Base-by-base conservation (phyloP, 495 filamentous ascomycete genomes). In the Corynascus novoguineensis region DNA sequence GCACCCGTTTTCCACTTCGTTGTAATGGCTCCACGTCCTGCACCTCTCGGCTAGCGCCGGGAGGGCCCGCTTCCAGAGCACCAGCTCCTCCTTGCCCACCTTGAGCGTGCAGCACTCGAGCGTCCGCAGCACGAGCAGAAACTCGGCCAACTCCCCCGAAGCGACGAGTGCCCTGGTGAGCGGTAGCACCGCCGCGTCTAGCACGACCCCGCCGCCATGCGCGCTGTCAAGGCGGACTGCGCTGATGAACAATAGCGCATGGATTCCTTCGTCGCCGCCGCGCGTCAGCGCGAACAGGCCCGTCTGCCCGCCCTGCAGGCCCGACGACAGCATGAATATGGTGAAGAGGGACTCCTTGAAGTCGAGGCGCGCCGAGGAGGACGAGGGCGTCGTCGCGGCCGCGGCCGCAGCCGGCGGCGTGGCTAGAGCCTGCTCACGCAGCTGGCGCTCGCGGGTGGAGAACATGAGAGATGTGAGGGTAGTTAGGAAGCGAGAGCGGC, bases 31-130 rank as follows among this genome's bases (percentile, higher is more conserved):
- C 77, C 78, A 84, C 9, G 68, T 73, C 17, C 82, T 70, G 53
- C 81, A 84, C 6, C 82, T 72, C 62, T 85, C 82, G 8, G 70
- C 75, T 29, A 76, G 64, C 4, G 75, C 74, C 1, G 80, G 72
- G 12, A 83, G 57, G 1, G 68, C 47, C 24, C 68, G 56, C 61
- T 79, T 81, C 82, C 79, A 84, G 12, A 79, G 69, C 11, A 28
- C 35, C 7, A 80, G 57, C 64, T 82, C 81, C 12, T 62, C 71
- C 24, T 75, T 67, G 25, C 69, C 60, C 12, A 78, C 68, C 4
- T 12, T 62, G 28, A 81, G 55, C 15, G 56, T 53, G 53, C 62
- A 68, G 31, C 65, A 50, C 38, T 68, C 57, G 0, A 67, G 50
- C 12, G 50, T 51, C 11, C 58, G 55, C 14, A 75, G 22, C 6